Percentiles rank a stretch among this genome's conserved stretches.
These are phyloP conservation scores for Trametes punicea DNA, from an alignment of 768 basidiomycete species.

Conservation along the genomic window DNA sequence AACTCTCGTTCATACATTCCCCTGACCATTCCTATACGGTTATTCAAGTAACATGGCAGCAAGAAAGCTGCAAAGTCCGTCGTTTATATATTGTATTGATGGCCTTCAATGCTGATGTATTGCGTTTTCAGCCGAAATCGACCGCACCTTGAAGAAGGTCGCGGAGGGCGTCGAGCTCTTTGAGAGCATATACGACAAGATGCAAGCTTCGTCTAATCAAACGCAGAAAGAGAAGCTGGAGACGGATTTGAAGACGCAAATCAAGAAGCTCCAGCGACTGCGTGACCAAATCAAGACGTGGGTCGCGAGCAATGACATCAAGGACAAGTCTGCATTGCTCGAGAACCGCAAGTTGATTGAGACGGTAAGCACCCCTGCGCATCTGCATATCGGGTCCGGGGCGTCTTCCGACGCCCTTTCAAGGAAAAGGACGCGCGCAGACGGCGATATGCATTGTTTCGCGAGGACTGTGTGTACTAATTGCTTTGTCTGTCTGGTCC, in stretches of 20 bases:
- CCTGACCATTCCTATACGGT: conserved; percentile 16
- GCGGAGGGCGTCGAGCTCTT: conserved; percentile 92
- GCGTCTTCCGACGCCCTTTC: neutral
- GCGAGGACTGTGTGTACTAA: conserved; percentile 4
- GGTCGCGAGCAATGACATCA: conserved; percentile 97
- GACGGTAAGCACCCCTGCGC: conserved; percentile 60
- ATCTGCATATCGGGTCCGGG: conserved; percentile 2
- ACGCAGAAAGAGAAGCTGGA: conserved; percentile 99
- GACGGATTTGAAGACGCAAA: conserved; percentile 94
- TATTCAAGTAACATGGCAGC: conserved; percentile 67
- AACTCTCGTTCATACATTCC: conserved; percentile 18
- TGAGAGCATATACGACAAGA: conserved; percentile 96
- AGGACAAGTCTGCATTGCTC: conserved; percentile 90
- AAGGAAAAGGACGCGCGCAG: conserved; percentile 15
- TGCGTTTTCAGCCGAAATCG: conserved; percentile 82
- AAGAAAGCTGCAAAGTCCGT: conserved; percentile 81
- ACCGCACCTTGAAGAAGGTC: conserved; percentile 97
- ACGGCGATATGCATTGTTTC: conserved; percentile 3
- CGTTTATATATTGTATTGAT: neutral
- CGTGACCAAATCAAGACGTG: conserved; percentile 93
- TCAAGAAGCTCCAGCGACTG: conserved; percentile 88
- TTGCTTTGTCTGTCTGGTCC: conserved; percentile 13
- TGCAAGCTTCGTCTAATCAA: conserved; percentile 92
- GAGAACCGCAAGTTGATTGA: conserved; percentile 97
- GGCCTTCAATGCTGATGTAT: neutral